Evolutionary conservation across 192 early-diverging fungal genomes (phyloP), one percentile per base, ranked within the genome.

Genomic region (Chytriomyces confervae): DNA sequence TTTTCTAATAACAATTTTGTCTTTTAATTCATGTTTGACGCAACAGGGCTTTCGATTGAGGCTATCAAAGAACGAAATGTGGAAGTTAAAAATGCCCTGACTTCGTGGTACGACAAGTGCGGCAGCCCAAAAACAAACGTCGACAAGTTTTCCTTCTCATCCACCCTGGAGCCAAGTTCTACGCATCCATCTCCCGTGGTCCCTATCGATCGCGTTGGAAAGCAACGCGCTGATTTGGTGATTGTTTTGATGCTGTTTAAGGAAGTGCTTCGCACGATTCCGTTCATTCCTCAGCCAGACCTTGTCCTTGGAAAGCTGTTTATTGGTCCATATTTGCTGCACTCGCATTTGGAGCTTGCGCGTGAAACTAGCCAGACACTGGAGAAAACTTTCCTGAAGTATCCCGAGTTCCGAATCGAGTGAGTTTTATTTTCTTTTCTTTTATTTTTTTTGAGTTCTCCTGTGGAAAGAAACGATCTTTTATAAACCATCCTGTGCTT

Each of bases 321-420:
- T 64, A 82, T 87, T 70, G 86, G 85, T 8, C 60, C 75, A 45
- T 87, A 85, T 66, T 61, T 88, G 53, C 77, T 81, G 18, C 86
- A 88, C 69, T 50, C 66, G 2, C 57, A 62, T 27, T 68, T 77
- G 43, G 84, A 85, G 8, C 53, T 88, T 44, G 84, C 82, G 2
- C 11, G 62, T 23, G 84, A 84, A 60, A 80, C 77, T 11, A 72
- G 80, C 16, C 50, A 65, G 13, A 29, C 80, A 0, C 18, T 87
- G 47, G 80, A 77, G 48, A 69, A 53, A 24, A 77, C 82, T 63
- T 87, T 87, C 78, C 61, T 67, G 5, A 66, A 70, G 46, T 78
- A 78, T 72, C 81, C 79, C 16, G 85, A 84, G 48, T 61, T 83
- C 63, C 72, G 86, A 57, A 66, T 86, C 11, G 77, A 86, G 82